phyloP scores from a whole-genome alignment of 129 eudicot genomes.

The Heracleum sosnowskyi region DNA sequence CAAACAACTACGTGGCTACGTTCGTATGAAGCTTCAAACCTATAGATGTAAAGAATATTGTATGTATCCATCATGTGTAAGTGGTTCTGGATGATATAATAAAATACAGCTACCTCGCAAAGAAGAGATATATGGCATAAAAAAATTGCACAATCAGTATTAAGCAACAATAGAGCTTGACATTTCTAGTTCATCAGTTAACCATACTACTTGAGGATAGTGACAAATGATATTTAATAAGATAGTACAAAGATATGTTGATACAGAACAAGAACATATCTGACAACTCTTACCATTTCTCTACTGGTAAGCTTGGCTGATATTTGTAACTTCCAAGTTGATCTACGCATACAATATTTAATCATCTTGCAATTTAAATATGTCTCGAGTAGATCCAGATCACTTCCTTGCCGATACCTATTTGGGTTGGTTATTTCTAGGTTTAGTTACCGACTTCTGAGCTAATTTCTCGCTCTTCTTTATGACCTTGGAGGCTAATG shows the following conservation, averaged over 20 bases:
- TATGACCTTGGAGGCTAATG: slow-evolving; percentile 52
- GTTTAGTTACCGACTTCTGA: slow-evolving; percentile 21
- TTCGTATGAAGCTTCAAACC: too few species aligned
- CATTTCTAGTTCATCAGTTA: not conserved
- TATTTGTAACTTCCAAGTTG: not conserved
- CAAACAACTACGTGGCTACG: too few species aligned
- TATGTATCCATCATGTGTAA: too few species aligned
- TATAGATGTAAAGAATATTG: too few species aligned
- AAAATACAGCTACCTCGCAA: too few species aligned
- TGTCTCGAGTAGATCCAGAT: not conserved
- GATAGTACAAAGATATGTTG: not conserved
- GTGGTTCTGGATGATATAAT: too few species aligned
- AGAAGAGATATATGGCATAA: too few species aligned
- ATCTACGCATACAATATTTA: not conserved
- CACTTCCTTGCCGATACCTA: slow-evolving; percentile 5
- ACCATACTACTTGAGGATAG: not conserved
- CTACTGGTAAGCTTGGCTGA: not conserved
- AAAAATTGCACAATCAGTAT: too few species aligned
- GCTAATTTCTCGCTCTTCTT: slow-evolving; percentile 43
- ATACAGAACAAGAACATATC: not conserved
- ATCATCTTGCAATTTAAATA: not conserved
- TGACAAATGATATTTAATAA: not conserved
- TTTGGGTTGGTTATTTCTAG: slow-evolving; percentile 16
- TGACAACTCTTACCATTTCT: not conserved
- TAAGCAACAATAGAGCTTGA: not conserved